Base-by-base conservation (phyloP, 1,284 basidiomycete species). In the Ceratobasidium papillatum region DNA sequence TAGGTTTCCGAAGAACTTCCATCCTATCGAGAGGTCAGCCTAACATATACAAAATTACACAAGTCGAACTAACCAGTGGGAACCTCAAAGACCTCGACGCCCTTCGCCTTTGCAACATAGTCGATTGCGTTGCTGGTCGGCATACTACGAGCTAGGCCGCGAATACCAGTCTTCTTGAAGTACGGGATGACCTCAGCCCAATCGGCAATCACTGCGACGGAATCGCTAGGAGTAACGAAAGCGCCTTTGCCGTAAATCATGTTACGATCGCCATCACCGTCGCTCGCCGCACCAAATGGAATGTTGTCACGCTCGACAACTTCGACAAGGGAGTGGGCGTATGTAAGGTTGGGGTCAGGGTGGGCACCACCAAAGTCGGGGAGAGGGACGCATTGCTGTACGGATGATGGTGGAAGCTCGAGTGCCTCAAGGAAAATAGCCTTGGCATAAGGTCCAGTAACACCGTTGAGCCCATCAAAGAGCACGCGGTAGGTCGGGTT, bases 1-100 rank as follows among this genome's bases (percentile, higher is more conserved):
- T 78, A 99, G 87, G 86, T 99, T 99, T 71, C 97, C 98, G 81
- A 99, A 99, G 90, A 99, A 99, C 85, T 99, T 99, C 97, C 95
- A 98, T 74, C 97, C 94, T 95, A 79, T 12, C 30, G 56, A 75
- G 41, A 56, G 19, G 43, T 38, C 3, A 47, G 30, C 41, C 51
- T 27, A 66, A 65, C 19, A 14, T 41, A 22, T 19, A 12, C 47
- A n/a, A 59, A 22, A 38, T 34, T 34, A 25, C 64, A 34, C 56
- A 47, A 58, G 14, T 22, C 5, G 59, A 17, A 80, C 87, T 81
- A 76, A 93, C 94, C 96, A 38, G 97, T 99, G 3, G 97, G 97
- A 19, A 99, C 96, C 82, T 99, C 97, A 81, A 98, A 98, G 82
- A 90, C 90, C 83, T 98, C 94, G 75, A 97, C 84, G n/a, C 92